A percentile compares a stretch with the other conserved stretches of the same genome.
These are phyloP conservation scores for Claviceps quebecensis DNA, from an alignment of 2,329 filamentous ascomycete genomes.

Conservation along the genomic window DNA sequence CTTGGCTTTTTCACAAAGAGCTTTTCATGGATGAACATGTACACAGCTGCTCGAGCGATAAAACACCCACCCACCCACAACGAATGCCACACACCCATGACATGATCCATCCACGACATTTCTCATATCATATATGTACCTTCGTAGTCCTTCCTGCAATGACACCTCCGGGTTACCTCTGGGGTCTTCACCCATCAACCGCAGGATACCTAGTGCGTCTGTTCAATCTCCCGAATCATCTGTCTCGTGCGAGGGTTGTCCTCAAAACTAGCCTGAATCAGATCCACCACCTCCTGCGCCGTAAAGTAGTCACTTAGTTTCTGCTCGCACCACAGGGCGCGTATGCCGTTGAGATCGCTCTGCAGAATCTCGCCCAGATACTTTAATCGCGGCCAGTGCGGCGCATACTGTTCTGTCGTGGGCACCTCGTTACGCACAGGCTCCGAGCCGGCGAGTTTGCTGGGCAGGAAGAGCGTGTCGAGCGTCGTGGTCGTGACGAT, in stretches of 20 bases:
- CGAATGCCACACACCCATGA: too few relatives aligned
- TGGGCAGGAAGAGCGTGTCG: slow-evolving; percentile 45
- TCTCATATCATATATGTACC: not conserved
- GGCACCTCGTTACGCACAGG: slow-evolving; percentile 29
- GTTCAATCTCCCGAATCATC: slow-evolving; percentile 42
- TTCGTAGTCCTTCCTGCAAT: not conserved
- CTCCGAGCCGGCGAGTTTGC: slow-evolving; percentile 16
- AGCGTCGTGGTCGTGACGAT: slow-evolving; percentile 44
- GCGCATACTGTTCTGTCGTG: slow-evolving; percentile 45
- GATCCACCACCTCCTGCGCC: slow-evolving; percentile 44
- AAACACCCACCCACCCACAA: too few relatives aligned
- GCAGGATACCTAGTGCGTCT: slow-evolving; percentile 32
- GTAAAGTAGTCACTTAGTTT: slow-evolving; percentile 51
- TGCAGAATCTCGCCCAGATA: slow-evolving; percentile 51
- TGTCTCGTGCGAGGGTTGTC: slow-evolving; percentile 45
- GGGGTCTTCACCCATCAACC: slow-evolving; percentile 1
- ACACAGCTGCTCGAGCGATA: too few relatives aligned
- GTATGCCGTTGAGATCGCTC: slow-evolving; percentile 50
- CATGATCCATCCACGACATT: too few relatives aligned
- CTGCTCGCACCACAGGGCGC: slow-evolving; percentile 50
- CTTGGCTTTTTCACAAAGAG: too few relatives aligned
- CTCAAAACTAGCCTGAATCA: slow-evolving; percentile 51
- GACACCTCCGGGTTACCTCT: not conserved
- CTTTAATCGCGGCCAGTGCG: slow-evolving; percentile 49
- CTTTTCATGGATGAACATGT: too few relatives aligned